Evolutionary conservation across 2,329 filamentous ascomycete species (phyloP), one percentile per base, ranked within the genome.

Genomic region (Alternaria postmessia): DNA sequence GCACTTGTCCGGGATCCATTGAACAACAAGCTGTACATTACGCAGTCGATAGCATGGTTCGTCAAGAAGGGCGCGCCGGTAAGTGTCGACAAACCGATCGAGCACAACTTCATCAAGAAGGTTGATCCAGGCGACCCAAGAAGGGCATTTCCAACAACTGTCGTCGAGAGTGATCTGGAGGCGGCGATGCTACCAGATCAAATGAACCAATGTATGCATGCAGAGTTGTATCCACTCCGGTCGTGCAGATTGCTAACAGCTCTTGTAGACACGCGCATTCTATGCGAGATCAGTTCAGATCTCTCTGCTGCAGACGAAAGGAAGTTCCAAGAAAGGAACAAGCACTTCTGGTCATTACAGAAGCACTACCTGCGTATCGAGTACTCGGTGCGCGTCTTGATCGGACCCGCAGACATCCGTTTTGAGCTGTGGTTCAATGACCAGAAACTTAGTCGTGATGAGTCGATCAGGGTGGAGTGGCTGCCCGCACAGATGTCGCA

Each of bases 341-440:
- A 69, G 51, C 69, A 68, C 24, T 79, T 78, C 61, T 79, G 77
- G 77, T 72, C 67, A 0, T 47, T 72, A 7, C 72, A 73, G 30
- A 71, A 72, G 51, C 72, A 74, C 55, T 77, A 78, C 55, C 62
- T 73, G 48, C 68, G 70, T 44, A 74, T 80, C 12, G 72, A 77
- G 36, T 80, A 76, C 53, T 61, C 75, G 12, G 68, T 81, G 3
- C 68, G 73, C n/a, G 77, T 80, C 12, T 61, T 78, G 41, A 74
- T 80, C 24, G 79, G 78, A 0, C 76, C 78, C 0, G 79, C 78
- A 0, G 78, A 80, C 34, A 68, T 80, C 7, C 66, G 68, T 4
- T 80, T 80, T 55, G 77, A 79, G 64, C 70, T 80, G 1, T 80
- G 77, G 75, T 75, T 75, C 57, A 66, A 78, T 28, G 72, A 73